These are phyloP conservation scores for Coleophoma eucalyptorum DNA, from an alignment of 2,329 filamentous ascomycete species.

Conservation along the genomic window DNA sequence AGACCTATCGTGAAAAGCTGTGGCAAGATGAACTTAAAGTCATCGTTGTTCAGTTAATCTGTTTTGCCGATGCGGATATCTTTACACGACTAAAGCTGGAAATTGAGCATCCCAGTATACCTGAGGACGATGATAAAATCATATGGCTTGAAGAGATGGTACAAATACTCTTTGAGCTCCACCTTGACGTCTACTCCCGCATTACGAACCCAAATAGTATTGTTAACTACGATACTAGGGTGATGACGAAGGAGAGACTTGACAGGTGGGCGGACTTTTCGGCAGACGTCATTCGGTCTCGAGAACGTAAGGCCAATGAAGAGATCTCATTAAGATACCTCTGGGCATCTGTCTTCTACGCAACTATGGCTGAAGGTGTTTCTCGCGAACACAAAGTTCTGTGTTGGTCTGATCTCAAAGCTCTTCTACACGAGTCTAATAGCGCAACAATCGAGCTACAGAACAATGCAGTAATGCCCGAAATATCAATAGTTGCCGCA, in stretches of 20 bases:
- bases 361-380: constrained; percentile 51
- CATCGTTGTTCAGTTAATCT: constrained; percentile 48
- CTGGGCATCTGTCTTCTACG: constrained; percentile 62
- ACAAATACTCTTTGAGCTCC: constrained; percentile 61
- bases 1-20: constrained; percentile 47
- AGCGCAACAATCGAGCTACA: constrained; percentile 58
- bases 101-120: constrained; percentile 23
- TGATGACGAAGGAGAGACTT: constrained; percentile 53
- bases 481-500: constrained; percentile 77
- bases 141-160: constrained; percentile 44
- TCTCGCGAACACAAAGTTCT: constrained; percentile 55
- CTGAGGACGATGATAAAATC: constrained; percentile 21
- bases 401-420: constrained; percentile 60
- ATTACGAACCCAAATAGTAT: constrained; percentile 58
- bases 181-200: constrained; percentile 61
- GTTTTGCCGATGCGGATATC: constrained; percentile 46
- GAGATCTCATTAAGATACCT: constrained; percentile 56
- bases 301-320: constrained; percentile 16
- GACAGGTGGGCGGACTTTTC: constrained; percentile 56
- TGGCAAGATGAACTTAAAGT: constrained; percentile 58
- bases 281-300: constrained; percentile 41
- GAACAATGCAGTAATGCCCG: constrained; percentile 87
- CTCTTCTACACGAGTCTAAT: constrained; percentile 42
- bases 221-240: constrained; percentile 44
- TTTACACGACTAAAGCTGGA: constrained; percentile 42